Conservation (phyloP, 2,329 filamentous ascomycete genomes). For the Cladorrhinum sp. region DNA sequence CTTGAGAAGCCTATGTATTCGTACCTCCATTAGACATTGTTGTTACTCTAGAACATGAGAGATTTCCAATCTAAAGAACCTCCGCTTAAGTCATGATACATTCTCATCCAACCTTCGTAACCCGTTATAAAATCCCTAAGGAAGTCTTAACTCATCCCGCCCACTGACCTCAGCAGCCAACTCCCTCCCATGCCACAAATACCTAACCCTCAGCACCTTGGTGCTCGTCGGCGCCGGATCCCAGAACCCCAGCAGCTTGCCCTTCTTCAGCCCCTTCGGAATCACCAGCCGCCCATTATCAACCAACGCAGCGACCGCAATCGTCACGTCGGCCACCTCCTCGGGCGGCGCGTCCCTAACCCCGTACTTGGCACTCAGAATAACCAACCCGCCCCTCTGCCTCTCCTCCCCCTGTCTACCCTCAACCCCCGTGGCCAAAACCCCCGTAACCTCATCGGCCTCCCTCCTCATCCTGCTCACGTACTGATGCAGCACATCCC, state of each 20-base stretch:
- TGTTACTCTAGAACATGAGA: too few relatives aligned
- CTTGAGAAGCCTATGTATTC: too few relatives aligned
- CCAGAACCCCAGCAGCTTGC: slow-evolving; percentile 49
- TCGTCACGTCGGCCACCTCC: slow-evolving; percentile 49
- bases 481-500: slow-evolving; percentile 23
- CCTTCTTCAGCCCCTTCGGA: slow-evolving; percentile 42
- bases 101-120: too few relatives aligned
- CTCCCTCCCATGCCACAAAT: slow-evolving; percentile 39
- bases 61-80: too few relatives aligned
- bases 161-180: slow-evolving; percentile 37
- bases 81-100: too few relatives aligned
- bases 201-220: slow-evolving; percentile 47
- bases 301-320: slow-evolving; percentile 46
- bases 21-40: background rate
- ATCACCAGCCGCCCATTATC: slow-evolving; percentile 38
- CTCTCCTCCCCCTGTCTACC: slow-evolving; percentile 37
- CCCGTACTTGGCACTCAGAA: slow-evolving; percentile 50
- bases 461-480: slow-evolving; percentile 40
- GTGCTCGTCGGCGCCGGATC: slow-evolving; percentile 44
- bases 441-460: slow-evolving; percentile 44
- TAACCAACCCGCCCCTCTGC: slow-evolving; percentile 42
- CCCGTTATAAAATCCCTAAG: too few relatives aligned
- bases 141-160: slow-evolving; percentile 36
- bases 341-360: slow-evolving; percentile 35
- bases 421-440: slow-evolving; percentile 42